Conservation (phyloP, 495 filamentous ascomycete genomes). For the Podospora fimiseda region DNA sequence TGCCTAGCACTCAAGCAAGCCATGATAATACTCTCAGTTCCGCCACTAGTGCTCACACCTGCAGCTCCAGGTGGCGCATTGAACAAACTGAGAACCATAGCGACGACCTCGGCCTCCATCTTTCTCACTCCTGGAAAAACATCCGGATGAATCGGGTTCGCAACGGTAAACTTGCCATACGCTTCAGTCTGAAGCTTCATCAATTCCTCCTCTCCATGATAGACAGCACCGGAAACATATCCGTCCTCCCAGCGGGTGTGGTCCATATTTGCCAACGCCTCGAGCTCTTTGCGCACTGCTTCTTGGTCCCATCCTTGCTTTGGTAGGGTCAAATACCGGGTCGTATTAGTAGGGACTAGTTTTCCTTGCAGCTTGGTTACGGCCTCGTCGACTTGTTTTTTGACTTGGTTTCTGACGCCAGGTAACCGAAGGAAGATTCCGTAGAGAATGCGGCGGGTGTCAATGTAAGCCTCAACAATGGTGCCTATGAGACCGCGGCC, state of each 20-base stretch:
- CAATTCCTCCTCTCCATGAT: conserved; percentile 85
- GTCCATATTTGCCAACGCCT: conserved; percentile 73
- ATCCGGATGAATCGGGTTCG: conserved; percentile 99
- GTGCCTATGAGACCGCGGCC: conserved; percentile 85
- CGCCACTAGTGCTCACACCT: conserved; percentile 86
- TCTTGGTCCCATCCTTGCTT: conserved; percentile 81
- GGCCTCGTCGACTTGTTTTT: conserved; percentile 70
- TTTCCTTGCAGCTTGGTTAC: conserved; percentile 72
- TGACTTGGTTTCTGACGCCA: conserved; percentile 74
- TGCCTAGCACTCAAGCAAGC: conserved; percentile 82
- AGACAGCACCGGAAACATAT: conserved; percentile 88
- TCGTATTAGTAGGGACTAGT: conserved; percentile 68
- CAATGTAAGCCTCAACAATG: conserved; percentile 61
- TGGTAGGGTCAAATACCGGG: conserved; percentile 69
- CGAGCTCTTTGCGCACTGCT: conserved; percentile 71
- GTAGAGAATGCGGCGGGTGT: conserved; percentile 65
- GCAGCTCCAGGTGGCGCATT: conserved; percentile 79
- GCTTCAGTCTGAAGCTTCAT: conserved; percentile 84
- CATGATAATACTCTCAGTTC: conserved; percentile 95
- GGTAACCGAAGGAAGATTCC: conserved; percentile 80
- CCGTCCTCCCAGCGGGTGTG: conserved; percentile 97
- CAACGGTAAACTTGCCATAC: conserved; percentile 84
- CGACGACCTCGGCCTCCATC: conserved; percentile 98
- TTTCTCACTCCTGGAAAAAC: conserved; percentile 97
- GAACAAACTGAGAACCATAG: conserved; percentile 91